phyloP scores from a whole-genome alignment of 2,329 filamentous ascomycete species.

The Xylogone sp. region DNA sequence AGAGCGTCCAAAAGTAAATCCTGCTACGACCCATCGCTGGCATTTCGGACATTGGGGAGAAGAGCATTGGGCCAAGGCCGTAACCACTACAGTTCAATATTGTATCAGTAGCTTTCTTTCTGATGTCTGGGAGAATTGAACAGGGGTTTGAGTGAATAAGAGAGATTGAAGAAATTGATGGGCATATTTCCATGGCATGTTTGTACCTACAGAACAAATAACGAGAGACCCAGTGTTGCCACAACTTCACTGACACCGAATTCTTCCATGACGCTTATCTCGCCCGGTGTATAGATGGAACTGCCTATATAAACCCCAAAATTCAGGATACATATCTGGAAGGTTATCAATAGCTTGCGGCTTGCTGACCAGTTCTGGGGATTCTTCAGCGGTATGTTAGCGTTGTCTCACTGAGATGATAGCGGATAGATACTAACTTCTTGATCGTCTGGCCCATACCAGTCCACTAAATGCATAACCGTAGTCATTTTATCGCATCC shows the following conservation, averaged over 20 bases:
- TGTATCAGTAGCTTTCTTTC: background rate
- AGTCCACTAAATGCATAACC: slow-evolving; percentile 2
- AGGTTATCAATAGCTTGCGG: slow-evolving; percentile 34
- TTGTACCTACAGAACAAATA: slow-evolving; percentile 46
- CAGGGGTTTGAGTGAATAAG: too few species aligned
- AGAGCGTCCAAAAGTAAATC: slow-evolving; percentile 63
- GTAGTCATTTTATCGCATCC: background rate
- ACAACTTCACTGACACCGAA: slow-evolving; percentile 48
- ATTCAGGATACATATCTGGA: slow-evolving; percentile 49
- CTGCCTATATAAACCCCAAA: slow-evolving; percentile 50
- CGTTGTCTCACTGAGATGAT: background rate
- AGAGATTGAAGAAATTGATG: too few species aligned
- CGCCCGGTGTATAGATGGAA: slow-evolving; percentile 40
- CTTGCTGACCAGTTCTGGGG: slow-evolving; percentile 46
- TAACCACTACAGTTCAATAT: slow-evolving; percentile 36
- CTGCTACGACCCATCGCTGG: slow-evolving; percentile 61
- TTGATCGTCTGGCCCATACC: slow-evolving; percentile 35
- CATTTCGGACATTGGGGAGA: slow-evolving; percentile 61
- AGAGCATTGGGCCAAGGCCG: slow-evolving; percentile 60
- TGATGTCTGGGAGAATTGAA: too few species aligned
- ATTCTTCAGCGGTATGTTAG: slow-evolving; percentile 31
- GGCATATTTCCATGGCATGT: too few species aligned
- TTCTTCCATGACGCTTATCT: slow-evolving; percentile 41
- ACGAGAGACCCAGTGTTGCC: slow-evolving; percentile 51
- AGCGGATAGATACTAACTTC: background rate